These are phyloP conservation scores for Sparassis latifolia DNA, from an alignment of 1,284 basidiomycete genomes.

Conservation along the genomic window DNA sequence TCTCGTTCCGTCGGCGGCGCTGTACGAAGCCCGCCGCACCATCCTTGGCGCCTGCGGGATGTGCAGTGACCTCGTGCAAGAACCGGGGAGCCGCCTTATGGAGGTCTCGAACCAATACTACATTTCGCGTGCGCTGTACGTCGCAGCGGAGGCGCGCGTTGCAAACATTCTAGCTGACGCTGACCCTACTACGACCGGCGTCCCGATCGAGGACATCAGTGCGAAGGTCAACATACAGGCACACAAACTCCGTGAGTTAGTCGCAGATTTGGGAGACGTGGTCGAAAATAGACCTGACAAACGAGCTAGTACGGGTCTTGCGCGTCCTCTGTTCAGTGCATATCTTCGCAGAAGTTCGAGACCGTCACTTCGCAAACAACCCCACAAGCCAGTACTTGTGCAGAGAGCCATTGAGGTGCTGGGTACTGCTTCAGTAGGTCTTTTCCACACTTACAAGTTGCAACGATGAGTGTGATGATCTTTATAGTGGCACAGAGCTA, in stretches of 20 bases:
- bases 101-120: constrained; percentile 9
- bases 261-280: too few relatives aligned
- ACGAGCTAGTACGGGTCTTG: constrained; percentile 6
- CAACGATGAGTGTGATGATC: neutral
- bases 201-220: constrained; percentile 5
- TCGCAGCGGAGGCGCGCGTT: constrained; percentile 11
- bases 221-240: constrained; percentile 2
- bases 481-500: constrained; percentile 2
- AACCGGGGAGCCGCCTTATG: constrained; percentile 11
- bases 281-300: neutral
- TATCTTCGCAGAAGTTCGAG: constrained; percentile 9
- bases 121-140: constrained; percentile 11
- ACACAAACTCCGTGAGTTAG: constrained; percentile 8
- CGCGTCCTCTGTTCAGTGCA: constrained; percentile 8
- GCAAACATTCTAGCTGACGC: constrained; percentile 10
- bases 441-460: neutral
- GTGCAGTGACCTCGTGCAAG: constrained; percentile 8
- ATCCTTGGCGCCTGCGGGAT: constrained; percentile 10
- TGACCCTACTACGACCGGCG: constrained; percentile 4
- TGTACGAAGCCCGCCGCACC: constrained; percentile 10
- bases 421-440: constrained; percentile 4
- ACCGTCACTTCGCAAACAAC: constrained; percentile 10
- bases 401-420: constrained; percentile 8
- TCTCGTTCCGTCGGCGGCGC: constrained; percentile 5
- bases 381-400: constrained; percentile 5